Evolutionary conservation across 2,329 filamentous ascomycete species (phyloP).

Genomic region (Colletotrichum sp.): DNA sequence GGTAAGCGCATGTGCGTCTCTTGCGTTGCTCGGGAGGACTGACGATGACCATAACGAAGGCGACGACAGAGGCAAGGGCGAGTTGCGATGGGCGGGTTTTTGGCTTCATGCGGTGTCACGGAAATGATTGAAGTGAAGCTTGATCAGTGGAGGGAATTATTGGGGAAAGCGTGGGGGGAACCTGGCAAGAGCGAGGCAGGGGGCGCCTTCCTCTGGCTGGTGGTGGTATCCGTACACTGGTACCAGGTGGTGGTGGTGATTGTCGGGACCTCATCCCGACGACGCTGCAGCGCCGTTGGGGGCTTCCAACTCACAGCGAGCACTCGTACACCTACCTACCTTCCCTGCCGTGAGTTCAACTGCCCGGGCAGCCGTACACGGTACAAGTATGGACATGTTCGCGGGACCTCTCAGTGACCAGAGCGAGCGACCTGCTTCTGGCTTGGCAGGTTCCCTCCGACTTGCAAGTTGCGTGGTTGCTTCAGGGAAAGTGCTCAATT

Average conservation of each 20-base stretch:
- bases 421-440: not conserved
- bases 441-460: conserved; percentile 12
- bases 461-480: not conserved
- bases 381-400: not conserved
- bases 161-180: conserved; percentile 14
- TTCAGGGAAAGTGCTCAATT: not conserved
- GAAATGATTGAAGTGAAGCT: conserved; percentile 16
- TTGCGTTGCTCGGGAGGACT: not conserved
- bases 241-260: not conserved
- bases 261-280: not conserved
- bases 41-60: not conserved
- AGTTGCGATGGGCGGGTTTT: not conserved
- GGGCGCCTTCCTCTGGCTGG: not conserved
- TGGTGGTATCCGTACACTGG: not conserved
- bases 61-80: not conserved
- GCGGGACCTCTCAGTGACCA: not conserved
- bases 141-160: conserved; percentile 9
- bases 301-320: not conserved
- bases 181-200: conserved; percentile 5
- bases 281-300: not conserved
- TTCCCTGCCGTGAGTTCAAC: not conserved
- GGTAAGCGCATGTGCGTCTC: not conserved
- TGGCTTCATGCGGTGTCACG: conserved; percentile 6
- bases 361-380: not conserved
- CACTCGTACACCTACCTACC: not conserved